Evolutionary conservation across 768 basidiomycete genomes (phyloP).

Genomic region (Suillus bovinus): DNA sequence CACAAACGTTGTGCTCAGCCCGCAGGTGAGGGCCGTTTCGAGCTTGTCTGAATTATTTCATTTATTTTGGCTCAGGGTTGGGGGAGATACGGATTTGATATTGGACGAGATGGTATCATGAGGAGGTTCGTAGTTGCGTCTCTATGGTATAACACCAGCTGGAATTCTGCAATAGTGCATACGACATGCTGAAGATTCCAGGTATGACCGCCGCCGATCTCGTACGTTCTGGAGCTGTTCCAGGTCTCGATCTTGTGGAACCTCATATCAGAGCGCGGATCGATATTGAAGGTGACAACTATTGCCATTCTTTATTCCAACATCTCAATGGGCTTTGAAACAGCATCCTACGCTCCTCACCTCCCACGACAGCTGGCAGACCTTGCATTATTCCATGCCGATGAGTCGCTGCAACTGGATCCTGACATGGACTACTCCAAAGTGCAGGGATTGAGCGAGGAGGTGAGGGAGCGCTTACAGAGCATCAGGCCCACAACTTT

Average conservation of each 20-base stretch:
- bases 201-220: constrained; percentile 48
- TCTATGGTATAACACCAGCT: constrained; percentile 2
- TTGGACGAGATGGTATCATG: constrained; percentile 42
- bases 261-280: constrained; percentile 58
- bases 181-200: constrained; percentile 67
- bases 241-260: constrained; percentile 45
- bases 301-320: background rate
- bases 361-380: constrained; percentile 75
- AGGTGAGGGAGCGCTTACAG: constrained; percentile 67
- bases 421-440: constrained; percentile 66
- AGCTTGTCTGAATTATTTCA: constrained; percentile 3
- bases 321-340: constrained; percentile 9
- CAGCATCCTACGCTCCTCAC: constrained; percentile 64
- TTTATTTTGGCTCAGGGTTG: constrained; percentile 34
- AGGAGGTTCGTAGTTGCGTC: constrained; percentile 37
- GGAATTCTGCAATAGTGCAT: constrained; percentile 53
- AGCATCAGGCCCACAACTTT: constrained; percentile 67
- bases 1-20: constrained; percentile 35
- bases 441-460: constrained; percentile 71
- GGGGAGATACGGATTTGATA: constrained; percentile 41
- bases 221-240: constrained; percentile 41
- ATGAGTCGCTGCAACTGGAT: constrained; percentile 72
- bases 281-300: constrained; percentile 65
- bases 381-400: constrained; percentile 68
- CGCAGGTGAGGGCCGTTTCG: constrained; percentile 37